phyloP scores from a whole-genome alignment of 2,329 filamentous ascomycete genomes.

The Lachnellula occidentalis region DNA sequence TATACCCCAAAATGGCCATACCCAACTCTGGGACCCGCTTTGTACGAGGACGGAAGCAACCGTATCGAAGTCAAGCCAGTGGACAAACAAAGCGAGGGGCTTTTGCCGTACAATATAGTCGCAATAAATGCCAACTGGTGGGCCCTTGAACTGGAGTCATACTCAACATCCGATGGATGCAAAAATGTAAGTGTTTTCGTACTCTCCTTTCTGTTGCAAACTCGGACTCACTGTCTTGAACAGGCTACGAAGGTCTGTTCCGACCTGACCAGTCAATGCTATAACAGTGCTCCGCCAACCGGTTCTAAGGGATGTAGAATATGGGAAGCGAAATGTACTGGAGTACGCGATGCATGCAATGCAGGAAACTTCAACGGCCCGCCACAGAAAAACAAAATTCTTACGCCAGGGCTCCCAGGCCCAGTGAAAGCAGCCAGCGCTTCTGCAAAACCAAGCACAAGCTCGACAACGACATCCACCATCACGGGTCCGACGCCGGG shows the following conservation, averaged over 20 bases:
- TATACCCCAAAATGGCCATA: conserved; percentile 53
- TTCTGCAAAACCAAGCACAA: neutral
- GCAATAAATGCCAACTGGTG: conserved; percentile 70
- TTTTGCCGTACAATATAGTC: conserved; percentile 51
- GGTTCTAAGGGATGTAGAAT: conserved; percentile 54
- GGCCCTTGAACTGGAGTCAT: conserved; percentile 53
- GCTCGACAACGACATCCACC: neutral
- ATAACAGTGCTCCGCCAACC: conserved; percentile 50
- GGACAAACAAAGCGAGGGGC: conserved; percentile 40
- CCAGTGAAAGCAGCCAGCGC: too few relatives aligned
- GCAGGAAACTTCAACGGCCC: conserved; percentile 42
- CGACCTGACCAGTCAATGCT: conserved; percentile 55
- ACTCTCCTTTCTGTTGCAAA: neutral
- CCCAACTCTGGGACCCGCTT: conserved; percentile 48
- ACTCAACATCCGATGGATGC: conserved; percentile 51
- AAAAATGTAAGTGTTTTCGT: conserved; percentile 41
- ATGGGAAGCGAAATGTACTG: conserved; percentile 58
- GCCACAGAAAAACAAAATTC: conserved; percentile 37
- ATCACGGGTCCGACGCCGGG: neutral
- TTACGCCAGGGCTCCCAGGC: conserved; percentile 20
- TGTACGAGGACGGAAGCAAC: conserved; percentile 18
- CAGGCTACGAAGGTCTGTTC: conserved; percentile 49
- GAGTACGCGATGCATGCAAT: conserved; percentile 40
- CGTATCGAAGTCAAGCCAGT: conserved; percentile 4
- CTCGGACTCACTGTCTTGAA: neutral